phyloP scores from a whole-genome alignment of 1,284 basidiomycete genomes.

The Nidula niveotomentosa region DNA sequence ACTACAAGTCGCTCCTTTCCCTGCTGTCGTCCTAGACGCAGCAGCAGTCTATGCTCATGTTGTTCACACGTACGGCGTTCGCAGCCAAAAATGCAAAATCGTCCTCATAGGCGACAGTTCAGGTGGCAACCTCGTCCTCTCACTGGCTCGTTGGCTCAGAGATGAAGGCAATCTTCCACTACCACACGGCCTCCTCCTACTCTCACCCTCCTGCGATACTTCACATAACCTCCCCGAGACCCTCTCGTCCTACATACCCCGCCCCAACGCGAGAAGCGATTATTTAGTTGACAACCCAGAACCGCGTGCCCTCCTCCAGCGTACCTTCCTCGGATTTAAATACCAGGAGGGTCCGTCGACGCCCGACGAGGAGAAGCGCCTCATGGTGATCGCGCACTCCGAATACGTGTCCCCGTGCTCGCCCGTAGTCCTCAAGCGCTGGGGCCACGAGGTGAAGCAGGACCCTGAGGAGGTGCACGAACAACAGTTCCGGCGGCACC shows the following conservation, averaged over 20 bases:
- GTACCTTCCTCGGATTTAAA: slow-evolving; percentile 46
- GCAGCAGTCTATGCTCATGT: slow-evolving; percentile 61
- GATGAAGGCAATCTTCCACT: slow-evolving; percentile 42
- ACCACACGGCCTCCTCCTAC: slow-evolving; percentile 42
- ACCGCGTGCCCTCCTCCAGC: slow-evolving; percentile 46
- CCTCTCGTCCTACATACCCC: slow-evolving; percentile 45
- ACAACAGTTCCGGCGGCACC: slow-evolving; percentile 11
- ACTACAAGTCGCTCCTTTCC: slow-evolving; percentile 54
- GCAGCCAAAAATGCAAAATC: slow-evolving; percentile 44
- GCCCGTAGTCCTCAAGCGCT: slow-evolving; percentile 35
- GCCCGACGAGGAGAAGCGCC: slow-evolving; percentile 29
- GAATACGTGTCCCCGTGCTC: slow-evolving; percentile 50
- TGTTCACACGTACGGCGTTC: slow-evolving; percentile 29
- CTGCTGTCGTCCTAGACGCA: slow-evolving; percentile 63
- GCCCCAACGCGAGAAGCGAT: slow-evolving; percentile 45
- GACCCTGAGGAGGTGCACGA: slow-evolving; percentile 19
- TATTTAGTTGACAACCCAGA: slow-evolving; percentile 55
- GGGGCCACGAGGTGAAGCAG: slow-evolving; percentile 29
- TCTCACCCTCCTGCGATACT: slow-evolving; percentile 38
- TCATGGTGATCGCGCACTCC: slow-evolving; percentile 46
- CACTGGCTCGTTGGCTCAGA: slow-evolving; percentile 50
- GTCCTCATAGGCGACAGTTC: slow-evolving; percentile 70
- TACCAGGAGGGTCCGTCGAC: slow-evolving; percentile 9
- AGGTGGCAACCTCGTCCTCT: slow-evolving; percentile 68
- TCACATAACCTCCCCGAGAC: slow-evolving; percentile 48